Percentiles rank a stretch among this genome's conserved stretches.
Conservation (phyloP, 805 yeast species). For the Kodamaea kakaduensis region DNA sequence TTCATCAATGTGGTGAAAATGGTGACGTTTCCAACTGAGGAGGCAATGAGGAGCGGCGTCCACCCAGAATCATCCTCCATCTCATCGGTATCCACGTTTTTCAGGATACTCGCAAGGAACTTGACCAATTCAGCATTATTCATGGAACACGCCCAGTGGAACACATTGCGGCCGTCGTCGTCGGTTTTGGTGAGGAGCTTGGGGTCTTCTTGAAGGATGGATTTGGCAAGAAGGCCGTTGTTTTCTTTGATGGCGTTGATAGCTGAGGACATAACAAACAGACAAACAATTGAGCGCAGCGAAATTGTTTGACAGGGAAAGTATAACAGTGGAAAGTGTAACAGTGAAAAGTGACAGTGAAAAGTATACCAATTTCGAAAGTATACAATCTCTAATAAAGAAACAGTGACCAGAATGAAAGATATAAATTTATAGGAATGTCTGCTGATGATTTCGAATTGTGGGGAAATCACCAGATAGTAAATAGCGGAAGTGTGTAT, state of each 20-base stretch:
- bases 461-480: too few relatives aligned
- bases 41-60: constrained; percentile 84
- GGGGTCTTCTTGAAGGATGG: constrained; percentile 49
- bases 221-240: constrained; percentile 47
- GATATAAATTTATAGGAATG: too few relatives aligned
- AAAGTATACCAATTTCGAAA: too few relatives aligned
- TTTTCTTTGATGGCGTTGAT: constrained; percentile 69
- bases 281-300: too few relatives aligned
- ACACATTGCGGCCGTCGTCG: constrained; percentile 71
- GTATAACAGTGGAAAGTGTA: too few relatives aligned
- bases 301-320: too few relatives aligned
- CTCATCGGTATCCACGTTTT: constrained; percentile 59
- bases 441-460: too few relatives aligned
- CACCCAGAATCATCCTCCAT: constrained; percentile 73
- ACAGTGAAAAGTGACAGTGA: too few relatives aligned
- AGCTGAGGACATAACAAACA: constrained; percentile 23
- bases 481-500: too few relatives aligned
- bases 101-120: constrained; percentile 22
- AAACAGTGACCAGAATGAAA: too few relatives aligned
- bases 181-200: constrained; percentile 48
- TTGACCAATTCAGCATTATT: constrained; percentile 51
- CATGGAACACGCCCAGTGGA: constrained; percentile 85
- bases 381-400: too few relatives aligned
- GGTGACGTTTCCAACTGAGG: constrained; percentile 62
- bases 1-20: constrained; percentile 49